Conservation (phyloP, 78 protist genomes). For the Chrysochromulina parva region DNA sequence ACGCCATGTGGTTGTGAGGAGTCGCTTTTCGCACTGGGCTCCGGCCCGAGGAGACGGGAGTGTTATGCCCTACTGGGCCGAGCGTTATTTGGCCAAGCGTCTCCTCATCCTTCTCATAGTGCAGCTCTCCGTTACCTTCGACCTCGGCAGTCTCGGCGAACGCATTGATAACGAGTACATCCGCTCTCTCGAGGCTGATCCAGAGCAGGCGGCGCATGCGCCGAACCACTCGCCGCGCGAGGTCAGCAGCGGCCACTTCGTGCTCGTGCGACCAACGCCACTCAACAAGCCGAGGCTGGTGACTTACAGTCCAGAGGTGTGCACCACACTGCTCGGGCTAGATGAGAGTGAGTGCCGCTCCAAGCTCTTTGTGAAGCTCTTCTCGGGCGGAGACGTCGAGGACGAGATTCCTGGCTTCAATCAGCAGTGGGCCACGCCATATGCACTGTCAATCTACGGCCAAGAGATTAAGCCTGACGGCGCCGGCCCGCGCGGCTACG, state of each 20-base stretch:
- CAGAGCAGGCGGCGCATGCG: not conserved
- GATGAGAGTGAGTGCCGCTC: not conserved
- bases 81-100: no score
- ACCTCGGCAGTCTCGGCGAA: not conserved
- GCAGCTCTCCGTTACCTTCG: no score
- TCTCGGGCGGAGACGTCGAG: conserved; percentile 1
- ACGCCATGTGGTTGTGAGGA: no score
- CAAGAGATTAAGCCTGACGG: not conserved
- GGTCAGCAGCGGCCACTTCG: conserved; percentile 42
- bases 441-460: conserved; percentile 35
- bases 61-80: no score
- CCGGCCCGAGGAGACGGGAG: no score
- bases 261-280: conserved; percentile 1
- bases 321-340: not conserved
- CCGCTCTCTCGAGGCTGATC: not conserved
- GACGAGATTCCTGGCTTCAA: not conserved
- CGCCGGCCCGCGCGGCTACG: conserved; percentile 59
- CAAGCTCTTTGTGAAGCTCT: not conserved
- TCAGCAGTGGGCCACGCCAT: conserved; percentile 29
- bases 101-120: no score
- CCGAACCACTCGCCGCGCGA: conserved; percentile 8
- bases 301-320: not conserved
- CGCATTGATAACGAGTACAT: not conserved
- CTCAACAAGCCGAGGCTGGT: not conserved
- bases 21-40: no score